phyloP scores from a whole-genome alignment of 306 rosid species.

The Fagus crenata region DNA sequence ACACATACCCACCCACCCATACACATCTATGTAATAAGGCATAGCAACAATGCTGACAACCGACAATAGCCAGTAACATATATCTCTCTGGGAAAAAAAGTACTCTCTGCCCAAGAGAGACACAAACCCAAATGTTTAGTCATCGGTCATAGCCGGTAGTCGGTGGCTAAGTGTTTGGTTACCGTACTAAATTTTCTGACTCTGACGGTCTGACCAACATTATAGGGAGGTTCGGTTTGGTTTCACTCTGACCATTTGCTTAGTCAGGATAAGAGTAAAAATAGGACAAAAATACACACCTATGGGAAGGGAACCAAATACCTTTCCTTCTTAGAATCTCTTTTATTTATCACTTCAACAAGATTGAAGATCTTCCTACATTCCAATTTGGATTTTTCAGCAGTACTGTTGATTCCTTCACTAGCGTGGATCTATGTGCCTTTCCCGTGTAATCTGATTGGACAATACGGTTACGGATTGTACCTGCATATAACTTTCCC shows the following conservation, averaged over 20 bases:
- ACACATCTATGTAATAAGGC: background rate
- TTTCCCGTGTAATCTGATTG: slow-evolving; percentile 46
- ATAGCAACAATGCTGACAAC: slow-evolving; percentile 51
- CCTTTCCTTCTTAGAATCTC: slow-evolving; percentile 18
- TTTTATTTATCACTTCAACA: slow-evolving; percentile 25
- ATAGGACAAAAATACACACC: slow-evolving; percentile 7
- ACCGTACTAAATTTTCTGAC: slow-evolving; percentile 34
- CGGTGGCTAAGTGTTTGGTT: slow-evolving; percentile 23
- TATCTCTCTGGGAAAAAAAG: slow-evolving; percentile 1
- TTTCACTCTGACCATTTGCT: slow-evolving; percentile 21
- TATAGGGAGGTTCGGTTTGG: background rate
- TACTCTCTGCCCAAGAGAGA: slow-evolving; percentile 29
- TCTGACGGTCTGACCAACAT: slow-evolving; percentile 8
- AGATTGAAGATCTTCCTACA: slow-evolving; percentile 41
- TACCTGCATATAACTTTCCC: background rate
- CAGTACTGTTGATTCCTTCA: slow-evolving; percentile 19
- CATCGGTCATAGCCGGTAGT: slow-evolving; percentile 63
- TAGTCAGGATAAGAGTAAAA: slow-evolving; percentile 2
- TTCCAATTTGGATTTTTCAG: slow-evolving; percentile 46
- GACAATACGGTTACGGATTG: slow-evolving; percentile 35
- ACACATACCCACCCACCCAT: slow-evolving; percentile 19
- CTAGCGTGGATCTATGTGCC: slow-evolving; percentile 24
- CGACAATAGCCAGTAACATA: slow-evolving; percentile 38
- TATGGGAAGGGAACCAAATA: slow-evolving; percentile 8
- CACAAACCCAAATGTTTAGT: slow-evolving; percentile 32